Base-by-base conservation (phyloP, 2,329 filamentous ascomycete genomes). In the Cladosporium oxysporum region DNA sequence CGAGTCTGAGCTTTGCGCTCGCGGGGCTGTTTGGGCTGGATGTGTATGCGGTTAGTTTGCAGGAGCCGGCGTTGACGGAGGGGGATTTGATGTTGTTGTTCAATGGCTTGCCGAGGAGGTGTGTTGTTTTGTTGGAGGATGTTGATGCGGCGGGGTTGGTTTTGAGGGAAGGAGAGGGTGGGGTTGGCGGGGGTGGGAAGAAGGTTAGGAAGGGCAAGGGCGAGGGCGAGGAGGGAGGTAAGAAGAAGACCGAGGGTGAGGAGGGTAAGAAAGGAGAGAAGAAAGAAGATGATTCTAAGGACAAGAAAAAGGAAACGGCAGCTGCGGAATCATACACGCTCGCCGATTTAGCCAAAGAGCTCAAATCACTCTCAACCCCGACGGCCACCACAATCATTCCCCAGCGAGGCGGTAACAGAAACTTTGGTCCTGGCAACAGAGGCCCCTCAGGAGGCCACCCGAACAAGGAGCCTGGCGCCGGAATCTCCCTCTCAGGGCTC, bases 401-500 rank as follows among this genome's bases (percentile, higher is more conserved):
- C 5, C 58, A 49, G 21, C 57, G 57, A 14, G 47, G 47, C 11
- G 64, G 47, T 49, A 50, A 44, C 16, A 47, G 53, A 7, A 47
- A 47, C 41, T 6, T 18, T 37, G 35, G 23, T 10, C 16, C 21
- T 5, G 41, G 41, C n/a, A 60, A 44, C 57, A 58, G 55, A 41
- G 31, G 55, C 5, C 21, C 33, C 10, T 11, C 44, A 23, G 69
- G 66, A 23, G 50, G 57, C 12, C 41, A 66, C 14, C 58, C 68
- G n/a, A 71, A 71, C 29, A 62, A 69, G 23, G 62, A 68, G 26
- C 55, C 69, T 49, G 68, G 68, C 5, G 91, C 89, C 16, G 78
- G 84, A n/a, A 91, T 95, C 53, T 91, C 90, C 0, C 83, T 95
- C 2, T 91, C 90, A 0, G 91, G 91, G 0, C 83, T 96, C 1